Conservation (phyloP, 2,329 filamentous ascomycete species). For the Dactylellina parvicollis region DNA sequence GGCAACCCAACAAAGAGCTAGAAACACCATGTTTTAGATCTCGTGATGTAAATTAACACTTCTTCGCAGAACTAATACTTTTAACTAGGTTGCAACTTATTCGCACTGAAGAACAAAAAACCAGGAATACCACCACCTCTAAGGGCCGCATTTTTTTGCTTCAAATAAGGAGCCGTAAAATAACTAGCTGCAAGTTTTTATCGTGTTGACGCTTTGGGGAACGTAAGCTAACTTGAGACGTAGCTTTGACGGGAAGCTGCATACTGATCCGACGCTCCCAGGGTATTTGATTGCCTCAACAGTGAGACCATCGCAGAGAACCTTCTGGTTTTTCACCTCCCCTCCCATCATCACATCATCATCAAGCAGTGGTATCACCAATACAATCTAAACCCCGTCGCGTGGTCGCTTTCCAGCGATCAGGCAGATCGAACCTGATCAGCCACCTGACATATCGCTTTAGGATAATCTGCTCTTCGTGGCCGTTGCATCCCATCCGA, state of each 20-base stretch:
- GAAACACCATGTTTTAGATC: not conserved
- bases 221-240: not conserved
- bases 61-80: not conserved
- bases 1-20: not conserved
- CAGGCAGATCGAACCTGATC: constrained; percentile 25
- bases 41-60: not conserved
- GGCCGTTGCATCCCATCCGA: not conserved
- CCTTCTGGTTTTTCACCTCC: not conserved
- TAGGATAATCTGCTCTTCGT: too few relatives aligned
- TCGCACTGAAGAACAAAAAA: too few relatives aligned
- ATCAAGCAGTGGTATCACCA: not conserved
- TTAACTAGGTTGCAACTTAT: too few relatives aligned
- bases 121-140: too few relatives aligned
- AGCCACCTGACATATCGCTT: too few relatives aligned
- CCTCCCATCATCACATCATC: not conserved
- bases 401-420: constrained; percentile 11
- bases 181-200: too few relatives aligned
- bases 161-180: too few relatives aligned
- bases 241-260: constrained; percentile 9
- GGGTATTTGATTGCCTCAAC: not conserved
- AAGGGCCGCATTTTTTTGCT: too few relatives aligned
- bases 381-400: not conserved
- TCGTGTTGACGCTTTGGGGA: too few relatives aligned
- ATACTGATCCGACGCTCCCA: constrained; percentile 2
- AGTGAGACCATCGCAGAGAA: too few relatives aligned